Conservation (phyloP, 768 basidiomycete species). For the Lyophyllum shimeji region DNA sequence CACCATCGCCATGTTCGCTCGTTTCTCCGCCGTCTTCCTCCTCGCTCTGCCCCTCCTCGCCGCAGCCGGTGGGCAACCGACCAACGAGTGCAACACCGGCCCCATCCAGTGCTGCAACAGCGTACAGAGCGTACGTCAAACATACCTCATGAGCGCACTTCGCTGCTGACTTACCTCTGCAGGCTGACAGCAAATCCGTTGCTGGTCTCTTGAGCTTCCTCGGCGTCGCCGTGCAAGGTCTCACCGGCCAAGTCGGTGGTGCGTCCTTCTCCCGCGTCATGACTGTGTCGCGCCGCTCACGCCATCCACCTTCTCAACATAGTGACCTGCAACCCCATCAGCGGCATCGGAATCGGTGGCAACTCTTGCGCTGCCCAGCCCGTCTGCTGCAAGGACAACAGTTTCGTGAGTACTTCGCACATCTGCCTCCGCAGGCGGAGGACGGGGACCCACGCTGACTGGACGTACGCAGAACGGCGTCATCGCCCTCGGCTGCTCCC, state of each 20-base stretch:
- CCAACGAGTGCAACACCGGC: no score
- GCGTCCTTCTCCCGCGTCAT: background rate
- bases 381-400: background rate
- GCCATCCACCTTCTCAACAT: background rate
- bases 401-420: background rate
- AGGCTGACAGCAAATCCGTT: background rate
- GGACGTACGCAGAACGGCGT: background rate
- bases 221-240: background rate
- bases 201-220: background rate
- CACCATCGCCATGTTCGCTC: no score
- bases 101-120: no score
- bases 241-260: background rate
- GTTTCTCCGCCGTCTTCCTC: no score
- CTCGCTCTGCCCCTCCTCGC: no score
- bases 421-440: background rate
- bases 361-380: background rate
- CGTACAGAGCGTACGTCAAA: no score
- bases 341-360: background rate
- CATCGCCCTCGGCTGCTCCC: background rate
- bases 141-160: no score
- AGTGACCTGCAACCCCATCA: background rate
- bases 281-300: no score
- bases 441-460: background rate
- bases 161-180: background rate
- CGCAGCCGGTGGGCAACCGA: no score